phyloP scores from a whole-genome alignment of 768 basidiomycete genomes.

The Filobasidium floriforme region DNA sequence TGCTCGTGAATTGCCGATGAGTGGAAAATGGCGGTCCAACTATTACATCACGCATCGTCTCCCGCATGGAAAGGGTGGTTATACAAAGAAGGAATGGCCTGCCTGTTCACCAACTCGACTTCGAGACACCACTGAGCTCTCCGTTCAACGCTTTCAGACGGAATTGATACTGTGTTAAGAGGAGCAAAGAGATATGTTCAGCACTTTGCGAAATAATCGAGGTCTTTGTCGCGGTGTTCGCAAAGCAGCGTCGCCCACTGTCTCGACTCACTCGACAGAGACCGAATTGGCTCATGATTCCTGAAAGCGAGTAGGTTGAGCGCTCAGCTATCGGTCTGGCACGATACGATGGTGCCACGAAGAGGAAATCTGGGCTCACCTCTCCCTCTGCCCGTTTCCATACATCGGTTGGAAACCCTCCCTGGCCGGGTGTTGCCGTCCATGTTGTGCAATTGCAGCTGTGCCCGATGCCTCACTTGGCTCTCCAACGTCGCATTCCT shows the following conservation, averaged over 20 bases:
- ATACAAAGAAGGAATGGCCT: neutral
- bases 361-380: constrained; percentile 48
- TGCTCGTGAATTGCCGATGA: too few relatives aligned
- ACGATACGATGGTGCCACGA: neutral
- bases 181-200: neutral
- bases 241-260: neutral
- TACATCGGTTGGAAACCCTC: constrained; percentile 80
- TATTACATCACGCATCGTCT: too few relatives aligned
- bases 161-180: constrained; percentile 67
- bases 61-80: too few relatives aligned
- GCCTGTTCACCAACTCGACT: constrained; percentile 71
- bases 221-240: neutral
- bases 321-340: neutral
- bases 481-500: constrained; percentile 82
- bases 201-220: neutral
- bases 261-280: constrained; percentile 61
- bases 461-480: constrained; percentile 84
- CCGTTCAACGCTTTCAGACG: constrained; percentile 71
- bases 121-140: constrained; percentile 76
- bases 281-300: constrained; percentile 75
- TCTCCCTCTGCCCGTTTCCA: constrained; percentile 73
- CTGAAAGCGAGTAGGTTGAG: constrained; percentile 14
- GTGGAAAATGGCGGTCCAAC: too few relatives aligned
- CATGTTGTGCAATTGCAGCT: constrained; percentile 84
- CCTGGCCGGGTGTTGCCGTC: constrained; percentile 73